phyloP scores from a whole-genome alignment of 2,329 filamentous ascomycete species.

The Botryotinia convoluta region DNA sequence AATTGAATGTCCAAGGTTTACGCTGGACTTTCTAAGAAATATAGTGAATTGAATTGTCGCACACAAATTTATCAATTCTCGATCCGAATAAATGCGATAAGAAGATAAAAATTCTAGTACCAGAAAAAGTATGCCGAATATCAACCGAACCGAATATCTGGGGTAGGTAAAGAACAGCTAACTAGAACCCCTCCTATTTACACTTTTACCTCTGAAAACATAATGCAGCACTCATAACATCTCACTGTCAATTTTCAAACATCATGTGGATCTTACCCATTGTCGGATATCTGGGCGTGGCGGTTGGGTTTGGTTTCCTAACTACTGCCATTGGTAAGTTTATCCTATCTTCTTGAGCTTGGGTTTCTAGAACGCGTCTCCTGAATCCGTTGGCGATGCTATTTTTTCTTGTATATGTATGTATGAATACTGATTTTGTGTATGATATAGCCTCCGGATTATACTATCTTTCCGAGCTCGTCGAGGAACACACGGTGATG shows the following conservation, averaged over 20 bases:
- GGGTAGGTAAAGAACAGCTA: constrained; percentile 20
- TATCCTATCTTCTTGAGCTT: background rate
- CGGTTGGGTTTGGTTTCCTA: constrained; percentile 88
- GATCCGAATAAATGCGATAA: constrained; percentile 12
- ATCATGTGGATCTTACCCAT: constrained; percentile 89
- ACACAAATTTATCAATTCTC: constrained; percentile 3
- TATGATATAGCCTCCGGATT: constrained; percentile 74
- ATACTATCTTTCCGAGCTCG: constrained; percentile 96
- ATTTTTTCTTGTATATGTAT: background rate
- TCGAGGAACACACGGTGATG: constrained; percentile 94
- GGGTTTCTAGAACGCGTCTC: background rate
- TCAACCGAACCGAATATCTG: constrained; percentile 20
- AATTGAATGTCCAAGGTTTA: background rate
- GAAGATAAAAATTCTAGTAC: constrained; percentile 14
- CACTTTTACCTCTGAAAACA: constrained; percentile 9
- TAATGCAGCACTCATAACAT: constrained; percentile 33
- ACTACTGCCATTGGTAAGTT: constrained; percentile 82
- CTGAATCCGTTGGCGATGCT: background rate
- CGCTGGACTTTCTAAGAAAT: background rate
- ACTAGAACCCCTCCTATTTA: background rate
- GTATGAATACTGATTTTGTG: background rate
- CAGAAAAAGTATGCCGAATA: constrained; percentile 17
- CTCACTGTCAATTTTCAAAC: background rate
- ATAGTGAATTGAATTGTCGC: background rate
- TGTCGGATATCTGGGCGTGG: constrained; percentile 82